A percentile compares a stretch with the other conserved stretches of the same genome.
These are phyloP conservation scores for Lobosporangium transversale DNA, from an alignment of 192 early-diverging fungal species.

Conservation along the genomic window DNA sequence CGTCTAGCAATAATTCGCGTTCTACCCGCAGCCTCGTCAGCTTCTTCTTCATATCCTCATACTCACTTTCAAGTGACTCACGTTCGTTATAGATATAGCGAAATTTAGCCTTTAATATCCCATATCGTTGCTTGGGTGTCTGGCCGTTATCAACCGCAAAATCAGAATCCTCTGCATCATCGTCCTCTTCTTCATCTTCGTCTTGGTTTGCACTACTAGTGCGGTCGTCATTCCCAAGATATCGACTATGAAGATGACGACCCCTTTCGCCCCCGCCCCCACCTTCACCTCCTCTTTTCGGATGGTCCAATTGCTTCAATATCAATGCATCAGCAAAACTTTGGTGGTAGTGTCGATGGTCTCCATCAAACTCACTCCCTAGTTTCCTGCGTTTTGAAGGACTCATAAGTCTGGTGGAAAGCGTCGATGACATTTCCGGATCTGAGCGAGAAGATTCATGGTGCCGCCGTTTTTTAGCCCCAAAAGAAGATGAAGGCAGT, in stretches of 20 bases:
- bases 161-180: constrained; percentile 38
- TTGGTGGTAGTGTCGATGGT: constrained; percentile 13
- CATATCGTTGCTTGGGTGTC: constrained; percentile 29
- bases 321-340: constrained; percentile 15
- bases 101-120: constrained; percentile 43
- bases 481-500: constrained; percentile 17
- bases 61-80: constrained; percentile 35
- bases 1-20: constrained; percentile 34
- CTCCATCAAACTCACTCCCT: constrained; percentile 8
- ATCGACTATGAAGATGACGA: background rate
- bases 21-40: constrained; percentile 25
- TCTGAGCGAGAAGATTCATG: constrained; percentile 25
- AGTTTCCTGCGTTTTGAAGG: constrained; percentile 38
- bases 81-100: constrained; percentile 46
- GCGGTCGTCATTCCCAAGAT: background rate
- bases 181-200: constrained; percentile 9
- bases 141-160: constrained; percentile 42
- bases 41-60: constrained; percentile 44
- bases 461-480: constrained; percentile 33
- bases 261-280: background rate
- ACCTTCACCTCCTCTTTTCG: background rate
- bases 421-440: constrained; percentile 1
- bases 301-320: constrained; percentile 12
- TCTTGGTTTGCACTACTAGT: background rate
- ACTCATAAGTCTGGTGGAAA: constrained; percentile 3